These are phyloP conservation scores for Henckelia pumila DNA, from an alignment of 257 asterid genomes.

Conservation along the genomic window DNA sequence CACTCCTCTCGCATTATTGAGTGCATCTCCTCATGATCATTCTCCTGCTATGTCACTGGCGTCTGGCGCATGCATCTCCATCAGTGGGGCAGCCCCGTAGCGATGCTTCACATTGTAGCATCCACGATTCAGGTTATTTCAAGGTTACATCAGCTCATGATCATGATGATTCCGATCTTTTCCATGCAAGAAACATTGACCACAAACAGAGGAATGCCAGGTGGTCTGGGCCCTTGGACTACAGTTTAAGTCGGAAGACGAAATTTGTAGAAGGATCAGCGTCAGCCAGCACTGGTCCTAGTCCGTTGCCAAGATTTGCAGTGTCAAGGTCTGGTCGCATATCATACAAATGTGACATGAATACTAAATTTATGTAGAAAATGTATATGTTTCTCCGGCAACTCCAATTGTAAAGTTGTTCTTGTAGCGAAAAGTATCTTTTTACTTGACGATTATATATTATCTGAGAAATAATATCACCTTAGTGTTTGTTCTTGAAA, in stretches of 20 bases:
- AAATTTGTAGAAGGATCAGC: constrained; percentile 77
- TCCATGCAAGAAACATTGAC: constrained; percentile 47
- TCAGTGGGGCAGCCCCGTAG: constrained; percentile 58
- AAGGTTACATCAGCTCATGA: constrained; percentile 58
- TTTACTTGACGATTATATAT: neutral
- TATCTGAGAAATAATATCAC: neutral
- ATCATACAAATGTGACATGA: constrained; percentile 54
- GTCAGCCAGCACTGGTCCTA: constrained; percentile 80
- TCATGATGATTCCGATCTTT: constrained; percentile 55
- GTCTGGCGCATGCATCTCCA: constrained; percentile 76
- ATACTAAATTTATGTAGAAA: constrained; percentile 15
- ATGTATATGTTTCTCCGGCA: neutral
- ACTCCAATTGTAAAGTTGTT: neutral
- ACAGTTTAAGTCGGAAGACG: constrained; percentile 60
- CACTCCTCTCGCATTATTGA: constrained; percentile 45
- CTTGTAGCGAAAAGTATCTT: neutral
- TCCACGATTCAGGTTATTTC: constrained; percentile 56
- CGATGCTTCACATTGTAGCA: constrained; percentile 51
- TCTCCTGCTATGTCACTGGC: constrained; percentile 71
- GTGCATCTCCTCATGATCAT: constrained; percentile 67
- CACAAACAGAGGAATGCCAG: constrained; percentile 45
- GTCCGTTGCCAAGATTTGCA: constrained; percentile 93
- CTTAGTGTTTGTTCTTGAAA: neutral
- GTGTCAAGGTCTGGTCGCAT: constrained; percentile 94
- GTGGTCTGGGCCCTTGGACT: constrained; percentile 94